Base-by-base conservation (phyloP, 495 filamentous ascomycete genomes). In the Amorphotheca resinae region DNA sequence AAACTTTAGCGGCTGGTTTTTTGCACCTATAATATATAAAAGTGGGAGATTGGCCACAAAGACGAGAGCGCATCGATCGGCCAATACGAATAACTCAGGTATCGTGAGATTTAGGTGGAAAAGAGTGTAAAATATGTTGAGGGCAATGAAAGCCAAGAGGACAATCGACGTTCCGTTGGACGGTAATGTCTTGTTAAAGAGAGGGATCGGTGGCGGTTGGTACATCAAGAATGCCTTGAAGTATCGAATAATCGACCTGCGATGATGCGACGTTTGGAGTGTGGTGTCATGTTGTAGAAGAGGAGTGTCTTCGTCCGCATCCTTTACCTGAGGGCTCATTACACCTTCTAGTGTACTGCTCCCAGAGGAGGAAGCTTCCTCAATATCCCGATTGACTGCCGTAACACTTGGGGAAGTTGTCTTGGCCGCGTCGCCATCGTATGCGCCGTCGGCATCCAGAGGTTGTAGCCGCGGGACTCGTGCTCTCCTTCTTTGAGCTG, bases 21-120 rank as follows among this genome's bases (percentile, higher is more conserved):
- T 82, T 40, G 77, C 73, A 2, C 70, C 60, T 1, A 82, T 62
- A 17, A 80, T 59, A 56, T 80, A 78, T 5, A 80, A 59, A 12
- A 76, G 59, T 1, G 75, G 73, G 0, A 80, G 64, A 51, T 80
- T 79, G 45, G 69, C 69, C 20, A 72, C 56, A 50, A 75, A 76
- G 3, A 74, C 41, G 12, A 69, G 46, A 4, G 71, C 72, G 22
- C 64, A 61, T 34, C 73, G 62, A 51, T 79, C 73, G 40, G 68
- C 69, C 42, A 76, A 67, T 42, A 69, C 58, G 54, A 76, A 76
- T 48, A 70, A 62, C 42, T 65, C 64, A 22, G 56, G 51, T 28
- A 61, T 44, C 4, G 56, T 54, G 23, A 74, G 49, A 3, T 66
- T 64, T 15, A 71, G 59, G 42, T 54, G 55, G 53, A 65, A 76